Conservation (phyloP, 1,284 basidiomycete genomes). For the Cryptococcus hybrid region DNA sequence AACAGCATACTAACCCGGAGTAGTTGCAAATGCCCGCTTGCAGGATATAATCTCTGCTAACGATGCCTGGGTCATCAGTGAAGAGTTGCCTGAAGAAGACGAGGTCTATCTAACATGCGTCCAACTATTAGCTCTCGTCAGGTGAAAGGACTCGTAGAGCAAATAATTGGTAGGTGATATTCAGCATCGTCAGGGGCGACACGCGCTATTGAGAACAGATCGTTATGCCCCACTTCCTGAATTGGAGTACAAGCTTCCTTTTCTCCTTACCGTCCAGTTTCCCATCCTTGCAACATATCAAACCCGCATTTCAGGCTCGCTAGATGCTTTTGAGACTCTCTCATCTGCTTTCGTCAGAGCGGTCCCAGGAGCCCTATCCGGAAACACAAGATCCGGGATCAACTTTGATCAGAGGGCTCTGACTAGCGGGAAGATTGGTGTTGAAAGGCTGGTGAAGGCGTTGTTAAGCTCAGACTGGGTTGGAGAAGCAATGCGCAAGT, state of each 20-base stretch:
- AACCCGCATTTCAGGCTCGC: constrained; percentile 70
- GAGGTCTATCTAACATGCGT: constrained; percentile 52
- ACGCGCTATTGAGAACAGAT: constrained; percentile 50
- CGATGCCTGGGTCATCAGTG: constrained; percentile 85
- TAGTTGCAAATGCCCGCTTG: constrained; percentile 56
- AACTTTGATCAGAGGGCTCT: constrained; percentile 56
- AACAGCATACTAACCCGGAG: constrained; percentile 17
- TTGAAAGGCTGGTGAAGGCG: constrained; percentile 77
- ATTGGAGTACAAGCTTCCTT: constrained; percentile 71
- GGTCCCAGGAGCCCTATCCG: constrained; percentile 77
- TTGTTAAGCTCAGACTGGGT: constrained; percentile 73
- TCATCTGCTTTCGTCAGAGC: constrained; percentile 82
- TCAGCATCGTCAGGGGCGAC: no score
- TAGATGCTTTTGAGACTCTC: constrained; percentile 90
- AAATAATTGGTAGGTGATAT: constrained; percentile 59
- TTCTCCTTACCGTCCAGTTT: constrained; percentile 80
- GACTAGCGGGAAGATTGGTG: constrained; percentile 74
- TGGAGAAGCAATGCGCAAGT: constrained; percentile 63
- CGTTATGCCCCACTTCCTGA: constrained; percentile 84
- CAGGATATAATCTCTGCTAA: constrained; percentile 73
- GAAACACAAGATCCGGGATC: constrained; percentile 53
- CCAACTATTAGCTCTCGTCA: constrained; percentile 73
- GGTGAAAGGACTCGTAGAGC: constrained; percentile 78
- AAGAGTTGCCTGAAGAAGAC: constrained; percentile 60
- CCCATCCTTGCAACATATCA: constrained; percentile 78